These are phyloP conservation scores for Cordyceps cicadae DNA, from an alignment of 2,329 filamentous ascomycete genomes.

Conservation along the genomic window DNA sequence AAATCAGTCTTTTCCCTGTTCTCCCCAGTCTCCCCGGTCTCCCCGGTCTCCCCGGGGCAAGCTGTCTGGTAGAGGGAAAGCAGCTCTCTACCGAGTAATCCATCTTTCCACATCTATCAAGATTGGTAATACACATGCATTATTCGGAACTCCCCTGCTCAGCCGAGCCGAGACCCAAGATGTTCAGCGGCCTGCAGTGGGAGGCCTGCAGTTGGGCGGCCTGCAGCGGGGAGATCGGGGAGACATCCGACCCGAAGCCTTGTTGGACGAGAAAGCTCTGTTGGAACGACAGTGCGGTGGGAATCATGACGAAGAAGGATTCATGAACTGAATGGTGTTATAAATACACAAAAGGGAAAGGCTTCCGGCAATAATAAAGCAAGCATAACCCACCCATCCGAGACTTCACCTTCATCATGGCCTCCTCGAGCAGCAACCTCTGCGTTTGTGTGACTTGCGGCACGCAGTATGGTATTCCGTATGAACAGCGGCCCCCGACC, in stretches of 20 bases:
- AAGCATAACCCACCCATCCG: too few relatives aligned
- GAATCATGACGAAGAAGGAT: too few relatives aligned
- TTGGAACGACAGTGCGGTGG: neutral
- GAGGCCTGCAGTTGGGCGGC: neutral
- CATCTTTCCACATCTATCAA: too few relatives aligned
- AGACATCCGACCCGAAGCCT: neutral
- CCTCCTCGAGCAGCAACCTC: neutral
- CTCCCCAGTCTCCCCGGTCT: too few relatives aligned
- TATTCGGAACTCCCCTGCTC: neutral
- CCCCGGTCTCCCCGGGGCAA: too few relatives aligned
- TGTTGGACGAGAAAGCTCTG: neutral
- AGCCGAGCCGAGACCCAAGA: neutral
- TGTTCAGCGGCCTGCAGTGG: neutral
- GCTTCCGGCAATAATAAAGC: neutral
- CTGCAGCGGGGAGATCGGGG: neutral
- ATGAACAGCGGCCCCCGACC: constrained; percentile 38
- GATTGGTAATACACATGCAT: too few relatives aligned
- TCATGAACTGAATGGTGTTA: neutral
- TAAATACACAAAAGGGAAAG: neutral
- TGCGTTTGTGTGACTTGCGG: constrained; percentile 59
- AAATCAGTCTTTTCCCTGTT: too few relatives aligned
- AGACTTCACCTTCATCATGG: neutral
- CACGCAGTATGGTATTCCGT: constrained; percentile 48
- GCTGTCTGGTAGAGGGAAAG: too few relatives aligned
- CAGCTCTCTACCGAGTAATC: too few relatives aligned